Conservation (phyloP, 2,329 filamentous ascomycete species). For the Trichoderma cornu-damae region DNA sequence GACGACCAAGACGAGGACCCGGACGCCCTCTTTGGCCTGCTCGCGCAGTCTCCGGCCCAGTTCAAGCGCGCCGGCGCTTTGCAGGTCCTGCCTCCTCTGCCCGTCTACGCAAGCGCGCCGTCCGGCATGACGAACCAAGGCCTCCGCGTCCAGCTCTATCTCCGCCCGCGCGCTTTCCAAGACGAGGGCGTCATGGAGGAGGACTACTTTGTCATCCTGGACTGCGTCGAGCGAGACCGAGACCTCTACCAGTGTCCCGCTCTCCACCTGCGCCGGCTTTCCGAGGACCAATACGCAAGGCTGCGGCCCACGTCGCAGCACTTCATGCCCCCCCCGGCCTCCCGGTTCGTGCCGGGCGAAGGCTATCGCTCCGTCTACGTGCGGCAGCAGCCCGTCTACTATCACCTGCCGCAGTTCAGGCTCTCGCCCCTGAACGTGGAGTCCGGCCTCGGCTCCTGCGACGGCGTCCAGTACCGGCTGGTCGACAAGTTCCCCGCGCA, state of each 20-base stretch:
- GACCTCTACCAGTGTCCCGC: slow-evolving; percentile 10
- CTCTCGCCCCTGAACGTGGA: slow-evolving; percentile 11
- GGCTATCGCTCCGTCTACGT: slow-evolving; percentile 11
- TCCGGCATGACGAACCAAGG: slow-evolving; percentile 19
- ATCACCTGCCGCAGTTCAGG: slow-evolving; percentile 12
- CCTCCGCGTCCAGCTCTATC: slow-evolving; percentile 15
- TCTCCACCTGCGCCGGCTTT: slow-evolving; percentile 17
- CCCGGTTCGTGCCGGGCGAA: not conserved
- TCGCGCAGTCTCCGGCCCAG: slow-evolving; percentile 17
- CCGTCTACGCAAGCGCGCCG: slow-evolving; percentile 14
- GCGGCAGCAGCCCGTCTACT: slow-evolving; percentile 12
- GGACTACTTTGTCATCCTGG: slow-evolving; percentile 9
- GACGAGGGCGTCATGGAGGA: slow-evolving; percentile 1
- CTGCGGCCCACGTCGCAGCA: slow-evolving; percentile 11
- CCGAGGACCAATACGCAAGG: slow-evolving; percentile 18
- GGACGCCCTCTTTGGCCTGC: slow-evolving; percentile 16
- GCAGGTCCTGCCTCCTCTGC: slow-evolving; percentile 11
- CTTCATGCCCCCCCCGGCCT: not conserved
- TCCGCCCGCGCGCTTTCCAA: not conserved
- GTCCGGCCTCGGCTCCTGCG: not conserved
- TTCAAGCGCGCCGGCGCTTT: slow-evolving; percentile 13
- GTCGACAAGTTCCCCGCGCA: slow-evolving; percentile 10
- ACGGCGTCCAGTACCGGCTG: slow-evolving; percentile 13
- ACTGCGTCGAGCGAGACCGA: slow-evolving; percentile 6
- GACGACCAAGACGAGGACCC: slow-evolving; percentile 16